Base-by-base conservation (phyloP, 2,329 filamentous ascomycete genomes). In the Aulographum hederae region DNA sequence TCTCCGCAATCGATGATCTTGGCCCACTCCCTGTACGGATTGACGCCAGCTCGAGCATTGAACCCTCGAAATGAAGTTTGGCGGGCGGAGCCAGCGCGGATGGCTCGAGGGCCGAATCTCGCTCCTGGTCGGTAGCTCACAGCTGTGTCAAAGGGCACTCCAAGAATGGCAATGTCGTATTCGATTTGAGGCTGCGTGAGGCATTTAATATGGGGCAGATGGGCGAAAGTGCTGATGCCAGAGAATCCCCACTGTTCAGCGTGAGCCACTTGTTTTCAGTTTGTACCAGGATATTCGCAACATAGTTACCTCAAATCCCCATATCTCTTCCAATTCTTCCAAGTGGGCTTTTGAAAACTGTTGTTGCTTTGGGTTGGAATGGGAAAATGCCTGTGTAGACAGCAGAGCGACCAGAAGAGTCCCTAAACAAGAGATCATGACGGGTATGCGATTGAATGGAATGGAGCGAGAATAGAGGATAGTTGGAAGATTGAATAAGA, bases 1-100 rank as follows among this genome's bases (percentile, higher is more conserved):
- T 93, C 85, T 29, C 85, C 85, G 51, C 85, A 94, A 59, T 94
- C 85, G 31, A 86, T 61, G 36, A 93, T 70, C 25, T 60, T 71
- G 1, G 79, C 78, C 77, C 78, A 86, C 33, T 67, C 76, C 26
- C 61, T 60, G 56, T 89, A 93, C 0, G 85, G 82, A 52, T 93
- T 94, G 41, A 93, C 66, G 25, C 65, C 67, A 2, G 81, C 82
- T 15, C 82, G 73, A 2, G 78, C 69, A 54, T 93, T 93, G 65
- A 78, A 84, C 46, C 77, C 78, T 26, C 81, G 70, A 51, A 78
- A 80, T 3, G 73, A 67, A 11, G 77, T 81, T 55, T 93, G 84
- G 14, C 84, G 73, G 5, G 75, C 66, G 19, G 80, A 86, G 26
- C 81, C 84, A 25, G 79, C 74, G 34, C 85, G 76, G 46, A 94